Evolutionary conservation across 208 protist genomes (phyloP), one percentile per base, ranked within the genome.

Genomic region (Herpetomonas samuelpessoai): DNA sequence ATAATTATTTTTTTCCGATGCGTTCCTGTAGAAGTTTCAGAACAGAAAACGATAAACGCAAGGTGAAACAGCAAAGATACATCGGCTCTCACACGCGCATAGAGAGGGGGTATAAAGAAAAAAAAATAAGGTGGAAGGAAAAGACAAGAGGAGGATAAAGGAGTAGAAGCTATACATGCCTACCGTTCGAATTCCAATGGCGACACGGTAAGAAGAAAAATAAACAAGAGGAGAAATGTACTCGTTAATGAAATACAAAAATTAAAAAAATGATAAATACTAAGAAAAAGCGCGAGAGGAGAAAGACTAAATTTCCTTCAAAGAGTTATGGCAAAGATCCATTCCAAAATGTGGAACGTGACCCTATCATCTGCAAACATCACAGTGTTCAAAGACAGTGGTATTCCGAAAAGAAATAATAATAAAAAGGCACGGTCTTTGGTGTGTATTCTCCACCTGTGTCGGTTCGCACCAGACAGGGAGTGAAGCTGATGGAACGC

Each of bases 201-300:
- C n/a, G 3, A 48, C 18, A 48, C 44, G 44, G 24, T 22, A 48
- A 48, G 7, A 25, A 48, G 9, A 12, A 48, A 48, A 22, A 48
- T 6, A 21, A 6, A 25, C n/a, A n/a, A 4, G n/a, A 48, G 44
- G 4, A n/a, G 7, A 48, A 48, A 48, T 48, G 44, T 48, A n/a
- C 24, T 4, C 24, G 18, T 29, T 56, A 6, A 35, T 30, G 27
- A 29, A n/a, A 63, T 35, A 21, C 30, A 49, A 6, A 9, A 19
- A n/a, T n/a, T n/a, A 60, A 21, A 6, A 10, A 26, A 9, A 57
- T 18, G 21, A 6, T n/a, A 19, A 46, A 6, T 9, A 59, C 3
- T 47, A 28, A 54, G 54, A 51, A 54, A 54, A 52, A 54, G 10
- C 12, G 50, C 26, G 31, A 55, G 29, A 46, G 38, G 41, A 60